These are phyloP conservation scores for Hypoxylon sp. DNA, from an alignment of 2,329 filamentous ascomycete genomes.

Conservation along the genomic window DNA sequence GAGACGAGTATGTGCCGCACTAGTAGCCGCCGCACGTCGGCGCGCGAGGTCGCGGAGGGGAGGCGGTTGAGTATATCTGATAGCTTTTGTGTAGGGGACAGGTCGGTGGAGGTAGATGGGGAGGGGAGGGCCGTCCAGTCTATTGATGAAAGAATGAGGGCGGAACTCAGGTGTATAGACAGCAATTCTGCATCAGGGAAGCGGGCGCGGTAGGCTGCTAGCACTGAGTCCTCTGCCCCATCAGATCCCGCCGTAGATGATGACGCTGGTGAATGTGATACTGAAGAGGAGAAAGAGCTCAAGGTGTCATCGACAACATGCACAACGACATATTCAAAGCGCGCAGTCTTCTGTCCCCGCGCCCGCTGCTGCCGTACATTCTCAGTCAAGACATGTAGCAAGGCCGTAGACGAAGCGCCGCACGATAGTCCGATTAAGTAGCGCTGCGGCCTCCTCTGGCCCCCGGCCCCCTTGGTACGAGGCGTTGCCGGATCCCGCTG, in stretches of 20 bases:
- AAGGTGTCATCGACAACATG: constrained; percentile 63
- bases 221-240: not conserved
- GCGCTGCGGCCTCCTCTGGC: constrained; percentile 57
- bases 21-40: constrained; percentile 79
- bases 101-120: constrained; percentile 2
- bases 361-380: constrained; percentile 76
- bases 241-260: not conserved
- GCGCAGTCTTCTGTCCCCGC: constrained; percentile 62
- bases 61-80: constrained; percentile 69
- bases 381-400: constrained; percentile 81
- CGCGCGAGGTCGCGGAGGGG: constrained; percentile 79
- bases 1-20: constrained; percentile 78
- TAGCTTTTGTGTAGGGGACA: constrained; percentile 55
- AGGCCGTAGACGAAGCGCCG: constrained; percentile 81
- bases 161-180: constrained; percentile 72
- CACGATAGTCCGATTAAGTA: constrained; percentile 86
- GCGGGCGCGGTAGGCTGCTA: constrained; percentile 61
- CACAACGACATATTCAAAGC: constrained; percentile 74
- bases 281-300: not conserved
- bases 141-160: constrained; percentile 62
- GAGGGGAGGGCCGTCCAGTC: constrained; percentile 64
- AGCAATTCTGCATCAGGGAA: constrained; percentile 78
- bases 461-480: constrained; percentile 40
- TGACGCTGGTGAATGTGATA: not conserved
- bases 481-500: constrained; percentile 61